Conservation (phyloP, 2,329 filamentous ascomycete genomes). For the Penicillium sp. region DNA sequence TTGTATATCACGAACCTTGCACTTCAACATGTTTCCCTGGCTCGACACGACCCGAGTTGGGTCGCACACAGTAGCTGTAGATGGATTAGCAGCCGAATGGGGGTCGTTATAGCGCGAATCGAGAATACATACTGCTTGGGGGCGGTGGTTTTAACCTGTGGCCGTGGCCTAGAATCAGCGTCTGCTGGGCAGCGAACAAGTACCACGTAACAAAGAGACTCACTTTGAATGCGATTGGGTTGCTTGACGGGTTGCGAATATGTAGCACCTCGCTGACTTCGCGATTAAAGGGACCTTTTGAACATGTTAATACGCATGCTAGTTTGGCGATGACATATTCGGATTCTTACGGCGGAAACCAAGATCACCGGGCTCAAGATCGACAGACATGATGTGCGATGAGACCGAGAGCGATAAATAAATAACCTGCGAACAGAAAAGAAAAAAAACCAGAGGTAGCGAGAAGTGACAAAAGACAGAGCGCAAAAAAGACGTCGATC, state of each 20-base stretch:
- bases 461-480: background rate
- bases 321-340: constrained; percentile 10
- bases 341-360: constrained; percentile 73
- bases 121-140: constrained; percentile 80
- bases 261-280: constrained; percentile 61
- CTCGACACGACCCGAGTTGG: constrained; percentile 94
- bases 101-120: constrained; percentile 7
- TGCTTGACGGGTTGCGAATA: constrained; percentile 55
- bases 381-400: constrained; percentile 73
- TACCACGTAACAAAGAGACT: constrained; percentile 19
- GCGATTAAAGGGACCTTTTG: constrained; percentile 59
- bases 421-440: background rate
- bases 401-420: constrained; percentile 19
- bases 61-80: constrained; percentile 88
- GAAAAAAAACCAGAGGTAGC: background rate
- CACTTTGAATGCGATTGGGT: constrained; percentile 63
- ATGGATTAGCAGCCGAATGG: constrained; percentile 20
- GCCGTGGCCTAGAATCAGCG: constrained; percentile 22
- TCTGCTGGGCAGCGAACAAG: constrained; percentile 14
- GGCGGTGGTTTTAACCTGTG: constrained; percentile 94
- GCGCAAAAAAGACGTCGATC: background rate
- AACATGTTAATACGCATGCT: constrained; percentile 11
- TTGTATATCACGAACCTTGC: constrained; percentile 58
- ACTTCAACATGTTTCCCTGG: constrained; percentile 87
- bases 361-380: constrained; percentile 86